Conservation (phyloP, 176 grass and related monocot species). For the Oryza australiensis region DNA sequence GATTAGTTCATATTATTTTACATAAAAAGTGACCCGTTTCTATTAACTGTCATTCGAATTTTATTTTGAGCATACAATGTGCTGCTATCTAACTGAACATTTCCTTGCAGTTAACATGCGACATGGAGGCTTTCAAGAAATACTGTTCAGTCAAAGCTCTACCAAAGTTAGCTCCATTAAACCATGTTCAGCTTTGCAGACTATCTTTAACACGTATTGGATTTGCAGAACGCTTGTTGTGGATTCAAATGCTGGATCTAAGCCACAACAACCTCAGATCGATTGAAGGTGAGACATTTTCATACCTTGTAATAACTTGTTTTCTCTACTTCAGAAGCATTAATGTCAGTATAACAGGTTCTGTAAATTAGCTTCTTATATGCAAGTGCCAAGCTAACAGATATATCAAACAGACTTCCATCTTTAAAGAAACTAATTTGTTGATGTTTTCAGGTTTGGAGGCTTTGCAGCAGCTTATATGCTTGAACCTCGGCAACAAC, state of each 20-base stretch:
- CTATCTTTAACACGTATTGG: conserved; percentile 71
- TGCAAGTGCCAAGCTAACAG: neutral
- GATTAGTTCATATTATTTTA: neutral
- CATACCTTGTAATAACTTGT: conserved; percentile 16
- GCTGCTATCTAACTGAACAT: conserved; percentile 25
- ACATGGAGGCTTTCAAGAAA: conserved; percentile 63
- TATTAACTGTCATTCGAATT: neutral
- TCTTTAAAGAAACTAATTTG: conserved; percentile 21
- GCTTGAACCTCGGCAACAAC: conserved; percentile 80
- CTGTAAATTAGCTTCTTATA: conserved; percentile 14
- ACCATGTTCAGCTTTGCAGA: conserved; percentile 47
- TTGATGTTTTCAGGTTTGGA: conserved; percentile 72
- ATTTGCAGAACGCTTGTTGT: conserved; percentile 68
- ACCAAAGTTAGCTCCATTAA: conserved; percentile 43
- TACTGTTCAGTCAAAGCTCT: conserved; percentile 52
- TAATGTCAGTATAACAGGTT: neutral
- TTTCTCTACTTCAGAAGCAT: neutral
- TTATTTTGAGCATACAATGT: conserved; percentile 1
- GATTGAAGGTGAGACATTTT: conserved; percentile 60
- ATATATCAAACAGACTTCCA: neutral
- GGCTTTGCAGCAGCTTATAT: conserved; percentile 79
- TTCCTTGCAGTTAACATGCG: conserved; percentile 69
- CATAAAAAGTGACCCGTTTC: neutral
- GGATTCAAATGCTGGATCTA: conserved; percentile 92
- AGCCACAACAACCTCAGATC: conserved; percentile 82